phyloP scores from a whole-genome alignment of 202 grass and related monocot genomes.

The Brachypodium distachyon region DNA sequence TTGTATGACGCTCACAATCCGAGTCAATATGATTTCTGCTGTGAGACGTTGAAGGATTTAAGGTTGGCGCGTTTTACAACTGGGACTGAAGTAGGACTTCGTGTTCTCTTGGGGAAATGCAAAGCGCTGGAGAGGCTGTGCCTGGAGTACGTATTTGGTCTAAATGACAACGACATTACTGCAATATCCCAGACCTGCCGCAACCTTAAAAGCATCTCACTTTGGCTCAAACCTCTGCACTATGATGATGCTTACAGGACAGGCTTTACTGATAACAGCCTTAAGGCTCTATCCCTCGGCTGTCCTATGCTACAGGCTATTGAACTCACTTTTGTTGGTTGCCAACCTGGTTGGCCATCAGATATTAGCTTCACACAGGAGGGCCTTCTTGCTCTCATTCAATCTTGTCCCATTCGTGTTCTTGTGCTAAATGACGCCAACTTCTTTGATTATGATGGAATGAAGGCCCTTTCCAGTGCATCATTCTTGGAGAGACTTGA shows the following conservation, averaged over 20 bases:
- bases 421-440: slow-evolving; percentile 33
- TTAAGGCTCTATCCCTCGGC: slow-evolving; percentile 24
- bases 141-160: slow-evolving; percentile 41
- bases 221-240: background rate
- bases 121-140: slow-evolving; percentile 17
- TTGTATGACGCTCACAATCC: background rate
- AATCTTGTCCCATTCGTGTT: slow-evolving; percentile 37
- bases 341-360: background rate
- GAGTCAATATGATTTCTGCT: slow-evolving; percentile 10
- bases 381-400: slow-evolving; percentile 38
- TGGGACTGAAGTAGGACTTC: slow-evolving; percentile 26
- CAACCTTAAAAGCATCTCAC: slow-evolving; percentile 33
- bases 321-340: slow-evolving; percentile 40
- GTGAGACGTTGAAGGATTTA: slow-evolving; percentile 46
- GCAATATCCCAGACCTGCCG: slow-evolving; percentile 18
- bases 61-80: slow-evolving; percentile 37
- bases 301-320: slow-evolving; percentile 46
- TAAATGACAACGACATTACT: slow-evolving; percentile 16
- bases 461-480: slow-evolving; percentile 27
- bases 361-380: slow-evolving; percentile 28
- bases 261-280: slow-evolving; percentile 39
- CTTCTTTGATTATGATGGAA: slow-evolving; percentile 29
- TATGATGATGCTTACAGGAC: background rate
- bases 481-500: slow-evolving; percentile 36
- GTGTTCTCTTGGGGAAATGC: slow-evolving; percentile 24